These are phyloP conservation scores for Penicillium sp. DNA, from an alignment of 2,329 filamentous ascomycete genomes.

Conservation along the genomic window DNA sequence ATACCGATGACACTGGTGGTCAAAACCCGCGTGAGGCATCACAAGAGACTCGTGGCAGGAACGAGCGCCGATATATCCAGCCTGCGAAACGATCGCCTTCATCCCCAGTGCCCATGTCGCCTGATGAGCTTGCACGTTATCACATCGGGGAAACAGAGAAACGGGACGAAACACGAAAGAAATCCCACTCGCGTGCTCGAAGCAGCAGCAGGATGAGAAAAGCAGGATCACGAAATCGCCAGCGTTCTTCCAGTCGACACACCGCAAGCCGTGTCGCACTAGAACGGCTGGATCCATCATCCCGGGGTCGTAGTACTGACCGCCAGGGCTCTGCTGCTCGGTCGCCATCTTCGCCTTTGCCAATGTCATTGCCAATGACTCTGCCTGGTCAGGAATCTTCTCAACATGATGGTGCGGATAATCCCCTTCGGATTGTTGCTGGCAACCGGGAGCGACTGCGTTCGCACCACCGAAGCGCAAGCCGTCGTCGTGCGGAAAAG, in stretches of 20 bases:
- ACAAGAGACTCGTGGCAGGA: slow-evolving; percentile 67
- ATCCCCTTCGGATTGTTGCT: slow-evolving; percentile 49
- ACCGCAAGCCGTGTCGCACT: slow-evolving; percentile 37
- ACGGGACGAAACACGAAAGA: slow-evolving; percentile 43
- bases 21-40: slow-evolving; percentile 63
- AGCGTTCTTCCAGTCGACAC: slow-evolving; percentile 47
- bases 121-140: slow-evolving; percentile 67
- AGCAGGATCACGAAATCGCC: slow-evolving; percentile 33
- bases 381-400: slow-evolving; percentile 48
- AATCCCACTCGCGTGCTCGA: slow-evolving; percentile 29
- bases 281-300: slow-evolving; percentile 20
- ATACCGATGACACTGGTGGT: slow-evolving; percentile 44
- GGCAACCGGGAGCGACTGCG: slow-evolving; percentile 49
- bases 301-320: slow-evolving; percentile 62
- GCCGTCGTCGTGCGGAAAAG: slow-evolving; percentile 46
- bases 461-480: slow-evolving; percentile 54
- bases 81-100: slow-evolving; percentile 84
- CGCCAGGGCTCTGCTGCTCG: slow-evolving; percentile 61
- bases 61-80: slow-evolving; percentile 66
- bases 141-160: slow-evolving; percentile 46
- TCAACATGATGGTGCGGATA: slow-evolving; percentile 63
- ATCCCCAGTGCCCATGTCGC: slow-evolving; percentile 91
- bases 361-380: slow-evolving; percentile 63
- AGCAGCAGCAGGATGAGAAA: slow-evolving; percentile 57
- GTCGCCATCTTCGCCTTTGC: slow-evolving; percentile 79